Percentiles rank a stretch among this genome's conserved stretches.
These are phyloP conservation scores for Tuber umbilicatum DNA, from an alignment of 495 filamentous ascomycete species.

Conservation along the genomic window DNA sequence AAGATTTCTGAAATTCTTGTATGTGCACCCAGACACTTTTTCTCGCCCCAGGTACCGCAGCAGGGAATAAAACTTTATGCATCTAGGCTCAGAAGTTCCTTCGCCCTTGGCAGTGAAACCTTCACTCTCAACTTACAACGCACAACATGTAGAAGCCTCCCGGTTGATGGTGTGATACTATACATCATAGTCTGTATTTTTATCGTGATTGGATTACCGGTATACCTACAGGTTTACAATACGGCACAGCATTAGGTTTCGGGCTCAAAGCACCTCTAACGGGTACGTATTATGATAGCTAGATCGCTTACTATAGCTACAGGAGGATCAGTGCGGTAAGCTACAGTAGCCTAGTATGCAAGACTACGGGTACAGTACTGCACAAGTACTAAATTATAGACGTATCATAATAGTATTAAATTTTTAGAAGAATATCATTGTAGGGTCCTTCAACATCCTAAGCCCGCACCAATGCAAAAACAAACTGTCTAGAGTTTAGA, in stretches of 20 bases:
- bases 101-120: not conserved
- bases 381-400: not conserved
- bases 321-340: not conserved
- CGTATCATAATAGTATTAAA: not conserved
- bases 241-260: not conserved
- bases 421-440: too few species aligned
- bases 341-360: not conserved
- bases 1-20: too few species aligned
- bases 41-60: too few species aligned
- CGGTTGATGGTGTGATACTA: not conserved
- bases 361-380: not conserved
- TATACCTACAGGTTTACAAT: not conserved
- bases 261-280: not conserved
- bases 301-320: not conserved
- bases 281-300: not conserved
- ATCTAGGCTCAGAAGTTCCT: not conserved
- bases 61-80: not conserved
- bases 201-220: not conserved
- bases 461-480: not conserved
- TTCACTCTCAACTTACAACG: not conserved
- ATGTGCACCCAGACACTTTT: too few species aligned
- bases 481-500: not conserved
- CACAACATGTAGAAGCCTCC: not conserved
- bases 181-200: not conserved
- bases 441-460: not conserved